Conservation (phyloP, 805 yeast species). For the Yarrowia phangngaensis region DNA sequence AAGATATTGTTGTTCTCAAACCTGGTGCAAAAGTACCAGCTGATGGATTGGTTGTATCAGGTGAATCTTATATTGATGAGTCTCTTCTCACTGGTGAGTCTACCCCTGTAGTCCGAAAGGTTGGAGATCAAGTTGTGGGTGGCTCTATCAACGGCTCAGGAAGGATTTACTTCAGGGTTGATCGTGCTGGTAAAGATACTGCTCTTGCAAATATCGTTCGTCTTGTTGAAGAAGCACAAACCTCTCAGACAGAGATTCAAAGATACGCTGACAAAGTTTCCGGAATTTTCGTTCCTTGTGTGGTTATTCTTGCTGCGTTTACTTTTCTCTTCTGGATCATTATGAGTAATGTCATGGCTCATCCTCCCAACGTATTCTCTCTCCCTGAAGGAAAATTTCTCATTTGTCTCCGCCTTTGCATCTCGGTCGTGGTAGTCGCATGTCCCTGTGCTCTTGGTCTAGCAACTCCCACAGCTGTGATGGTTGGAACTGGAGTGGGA, state of each 20-base stretch:
- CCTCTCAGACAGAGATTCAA: slow-evolving; percentile 86
- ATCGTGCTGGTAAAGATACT: slow-evolving; percentile 74
- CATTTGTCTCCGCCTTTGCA: slow-evolving; percentile 72
- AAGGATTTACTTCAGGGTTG: slow-evolving; percentile 62
- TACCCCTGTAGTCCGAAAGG: slow-evolving; percentile 59
- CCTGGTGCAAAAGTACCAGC: slow-evolving; percentile 92
- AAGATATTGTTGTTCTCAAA: slow-evolving; percentile 69
- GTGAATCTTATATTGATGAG: slow-evolving; percentile 83
- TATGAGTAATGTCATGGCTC: slow-evolving; percentile 39
- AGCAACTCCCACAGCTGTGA: slow-evolving; percentile 97
- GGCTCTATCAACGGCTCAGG: slow-evolving; percentile 88
- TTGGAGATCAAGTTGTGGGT: slow-evolving; percentile 69
- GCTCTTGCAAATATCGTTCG: slow-evolving; percentile 82
- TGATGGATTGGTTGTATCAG: slow-evolving; percentile 77
- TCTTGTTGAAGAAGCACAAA: slow-evolving; percentile 85
- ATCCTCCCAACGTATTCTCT: slow-evolving; percentile 51
- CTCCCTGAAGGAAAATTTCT: slow-evolving; percentile 55
- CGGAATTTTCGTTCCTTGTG: slow-evolving; percentile 75
- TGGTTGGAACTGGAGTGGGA: slow-evolving; percentile 98
- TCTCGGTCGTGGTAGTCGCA: slow-evolving; percentile 92
- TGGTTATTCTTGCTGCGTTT: slow-evolving; percentile 54
- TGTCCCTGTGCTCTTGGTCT: slow-evolving; percentile 98
- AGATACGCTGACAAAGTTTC: slow-evolving; percentile 82
- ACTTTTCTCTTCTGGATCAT: slow-evolving; percentile 67
- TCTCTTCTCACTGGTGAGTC: slow-evolving; percentile 91